A percentile compares a stretch with the other conserved stretches of the same genome.
Evolutionary conservation across 495 filamentous ascomycete species (phyloP).

Genomic region (Daldinia loculata): DNA sequence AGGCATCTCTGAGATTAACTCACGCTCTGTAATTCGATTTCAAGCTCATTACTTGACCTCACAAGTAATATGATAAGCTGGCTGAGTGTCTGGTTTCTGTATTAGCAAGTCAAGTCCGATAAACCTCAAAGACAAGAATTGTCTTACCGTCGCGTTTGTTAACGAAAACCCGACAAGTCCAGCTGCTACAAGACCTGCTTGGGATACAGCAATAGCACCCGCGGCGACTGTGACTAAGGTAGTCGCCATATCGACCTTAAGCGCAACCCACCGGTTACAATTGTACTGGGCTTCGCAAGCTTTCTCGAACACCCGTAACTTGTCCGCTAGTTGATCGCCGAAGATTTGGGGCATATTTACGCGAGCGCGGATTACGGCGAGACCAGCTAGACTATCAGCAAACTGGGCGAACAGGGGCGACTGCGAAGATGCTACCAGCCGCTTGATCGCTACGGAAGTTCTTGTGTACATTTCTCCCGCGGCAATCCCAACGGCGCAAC

Average conservation of each 20-base stretch:
- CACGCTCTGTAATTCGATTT: slow-evolving; percentile 59
- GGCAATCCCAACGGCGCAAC: slow-evolving; percentile 53
- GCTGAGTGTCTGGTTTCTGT: slow-evolving; percentile 46
- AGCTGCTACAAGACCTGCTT: slow-evolving; percentile 51
- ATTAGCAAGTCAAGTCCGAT: slow-evolving; percentile 17
- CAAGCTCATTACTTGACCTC: slow-evolving; percentile 58
- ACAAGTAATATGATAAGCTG: slow-evolving; percentile 56
- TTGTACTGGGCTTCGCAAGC: slow-evolving; percentile 58
- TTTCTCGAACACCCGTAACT: slow-evolving; percentile 50
- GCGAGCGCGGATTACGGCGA: slow-evolving; percentile 58
- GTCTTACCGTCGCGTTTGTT: slow-evolving; percentile 55
- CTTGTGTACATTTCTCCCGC: slow-evolving; percentile 62
- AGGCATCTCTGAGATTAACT: slow-evolving; percentile 16
- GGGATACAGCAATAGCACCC: slow-evolving; percentile 56
- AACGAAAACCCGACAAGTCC: slow-evolving; percentile 61
- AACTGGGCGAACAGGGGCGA: slow-evolving; percentile 63
- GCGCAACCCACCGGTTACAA: slow-evolving; percentile 60
- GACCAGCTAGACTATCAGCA: slow-evolving; percentile 57
- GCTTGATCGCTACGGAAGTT: slow-evolving; percentile 55
- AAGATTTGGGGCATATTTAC: slow-evolving; percentile 56
- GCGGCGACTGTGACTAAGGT: slow-evolving; percentile 57
- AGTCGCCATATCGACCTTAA: slow-evolving; percentile 59
- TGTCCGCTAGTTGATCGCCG: slow-evolving; percentile 53
- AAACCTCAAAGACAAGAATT: neutral
- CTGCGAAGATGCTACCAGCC: slow-evolving; percentile 55